Evolutionary conservation across 192 early-diverging fungal species (phyloP), one percentile per base, ranked within the genome.

Genomic region (Coemansia asiatica): DNA sequence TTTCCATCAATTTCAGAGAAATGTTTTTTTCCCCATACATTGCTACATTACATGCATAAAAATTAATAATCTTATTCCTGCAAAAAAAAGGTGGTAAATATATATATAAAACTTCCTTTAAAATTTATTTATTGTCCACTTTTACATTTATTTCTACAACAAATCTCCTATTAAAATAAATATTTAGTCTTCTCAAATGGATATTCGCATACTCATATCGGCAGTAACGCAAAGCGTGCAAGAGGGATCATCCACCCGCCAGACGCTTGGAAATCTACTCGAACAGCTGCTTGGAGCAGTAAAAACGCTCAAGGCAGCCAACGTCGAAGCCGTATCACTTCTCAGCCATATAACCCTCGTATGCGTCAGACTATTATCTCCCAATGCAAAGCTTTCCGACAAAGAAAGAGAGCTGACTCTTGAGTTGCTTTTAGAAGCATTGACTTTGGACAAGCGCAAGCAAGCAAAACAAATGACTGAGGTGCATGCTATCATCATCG

Each of bases 91-190:
- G n/a, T n/a, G n/a, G n/a, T n/a, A n/a, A n/a, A n/a, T n/a, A n/a
- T n/a, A n/a, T n/a, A n/a, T n/a, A n/a, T n/a, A n/a, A n/a, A n/a
- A n/a, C n/a, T n/a, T n/a, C n/a, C n/a, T 29, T 46, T 54, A 21
- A 29, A 28, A 15, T 36, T 25, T 36, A 36, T 36, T 36, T 36
- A 36, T 36, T 36, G 13, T 1, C 35, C 6, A 12, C 35, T 36
- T 36, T 36, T 36, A 36, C 35, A 36, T 55, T 85, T 86, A 90
- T 15, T 79, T n/a, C n/a, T n/a, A n/a, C n/a, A n/a, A n/a, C 84
- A 60, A 85, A 90, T 8, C 75, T 78, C n/a, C 80, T 74, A 15
- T n/a, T n/a, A 85, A 74, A 36, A 36, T 12, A 36, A 36, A 36
- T 36, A 36, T n/a, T n/a, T n/a, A n/a, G n/a, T n/a, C n/a, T n/a